Conservation (phyloP, 305 asterid species). For the Fraxinus sp. region DNA sequence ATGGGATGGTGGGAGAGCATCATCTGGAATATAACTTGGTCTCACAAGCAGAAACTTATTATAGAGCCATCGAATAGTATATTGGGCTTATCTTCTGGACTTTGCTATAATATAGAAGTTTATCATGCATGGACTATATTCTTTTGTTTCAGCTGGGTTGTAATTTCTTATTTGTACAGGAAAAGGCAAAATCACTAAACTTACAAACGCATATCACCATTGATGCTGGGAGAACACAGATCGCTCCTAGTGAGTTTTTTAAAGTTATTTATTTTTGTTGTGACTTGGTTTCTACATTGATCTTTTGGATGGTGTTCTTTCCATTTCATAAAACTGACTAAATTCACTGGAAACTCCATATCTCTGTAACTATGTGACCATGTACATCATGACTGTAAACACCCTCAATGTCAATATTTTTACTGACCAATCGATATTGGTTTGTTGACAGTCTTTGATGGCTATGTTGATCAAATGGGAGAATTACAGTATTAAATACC, state of each 20-base stretch:
- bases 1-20: neutral
- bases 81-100: neutral
- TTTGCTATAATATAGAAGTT: conserved; percentile 7
- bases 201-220: conserved; percentile 77
- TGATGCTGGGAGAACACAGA: conserved; percentile 98
- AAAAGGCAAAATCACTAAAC: conserved; percentile 70
- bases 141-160: neutral
- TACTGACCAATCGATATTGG: neutral
- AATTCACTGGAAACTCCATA: neutral
- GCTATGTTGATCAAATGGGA: neutral
- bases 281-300: neutral
- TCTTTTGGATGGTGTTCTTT: neutral
- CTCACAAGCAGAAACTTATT: neutral
- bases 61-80: neutral
- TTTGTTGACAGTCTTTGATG: neutral
- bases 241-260: conserved; percentile 83
- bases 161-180: conserved; percentile 45
- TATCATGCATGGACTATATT: neutral
- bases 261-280: neutral
- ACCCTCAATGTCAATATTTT: neutral
- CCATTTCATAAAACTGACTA: neutral
- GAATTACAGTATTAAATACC: neutral
- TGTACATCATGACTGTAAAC: neutral
- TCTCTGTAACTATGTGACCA: neutral
- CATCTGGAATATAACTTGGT: neutral